phyloP scores from a whole-genome alignment of 768 basidiomycete species.

The Albatrellus ellisii region DNA sequence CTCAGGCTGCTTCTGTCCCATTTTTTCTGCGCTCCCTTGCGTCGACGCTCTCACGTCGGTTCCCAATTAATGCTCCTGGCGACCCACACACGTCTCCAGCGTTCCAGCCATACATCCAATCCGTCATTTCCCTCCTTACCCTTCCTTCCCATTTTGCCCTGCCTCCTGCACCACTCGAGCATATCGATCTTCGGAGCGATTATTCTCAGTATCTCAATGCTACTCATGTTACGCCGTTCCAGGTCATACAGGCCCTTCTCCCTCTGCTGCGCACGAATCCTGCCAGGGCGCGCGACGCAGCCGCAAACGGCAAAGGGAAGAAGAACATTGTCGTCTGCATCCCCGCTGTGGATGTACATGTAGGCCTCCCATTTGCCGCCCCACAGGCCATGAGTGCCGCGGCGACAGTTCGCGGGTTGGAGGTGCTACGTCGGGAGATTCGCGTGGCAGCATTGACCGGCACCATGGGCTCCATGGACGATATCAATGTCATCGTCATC shows the following conservation, averaged over 20 bases:
- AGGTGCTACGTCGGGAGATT: conserved; percentile 66
- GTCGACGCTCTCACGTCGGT: conserved; percentile 69
- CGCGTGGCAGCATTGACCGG: conserved; percentile 41
- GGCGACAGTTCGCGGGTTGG: conserved; percentile 54
- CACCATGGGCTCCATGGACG: conserved; percentile 43
- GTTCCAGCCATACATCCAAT: conserved; percentile 58
- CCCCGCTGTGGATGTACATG: conserved; percentile 56
- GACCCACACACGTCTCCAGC: conserved; percentile 67
- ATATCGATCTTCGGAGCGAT: conserved; percentile 43
- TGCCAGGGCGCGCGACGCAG: conserved; percentile 36
- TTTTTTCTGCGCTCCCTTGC: conserved; percentile 72
- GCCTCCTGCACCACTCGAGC: conserved; percentile 51
- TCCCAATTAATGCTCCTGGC: conserved; percentile 65
- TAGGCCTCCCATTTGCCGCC: conserved; percentile 54
- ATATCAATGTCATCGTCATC: conserved; percentile 55
- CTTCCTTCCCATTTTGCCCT: conserved; percentile 26
- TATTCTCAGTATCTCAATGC: conserved; percentile 64
- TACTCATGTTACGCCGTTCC: conserved; percentile 67
- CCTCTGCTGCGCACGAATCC: conserved; percentile 65
- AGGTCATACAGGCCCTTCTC: conserved; percentile 62
- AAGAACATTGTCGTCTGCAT: conserved; percentile 58
- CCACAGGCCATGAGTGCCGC: conserved; percentile 69
- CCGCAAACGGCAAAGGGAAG: conserved; percentile 27
- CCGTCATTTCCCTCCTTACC: conserved; percentile 65
- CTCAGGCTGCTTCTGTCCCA: conserved; percentile 55